These are phyloP conservation scores for Penicillium daleae DNA, from an alignment of 495 filamentous ascomycete genomes.

Conservation along the genomic window DNA sequence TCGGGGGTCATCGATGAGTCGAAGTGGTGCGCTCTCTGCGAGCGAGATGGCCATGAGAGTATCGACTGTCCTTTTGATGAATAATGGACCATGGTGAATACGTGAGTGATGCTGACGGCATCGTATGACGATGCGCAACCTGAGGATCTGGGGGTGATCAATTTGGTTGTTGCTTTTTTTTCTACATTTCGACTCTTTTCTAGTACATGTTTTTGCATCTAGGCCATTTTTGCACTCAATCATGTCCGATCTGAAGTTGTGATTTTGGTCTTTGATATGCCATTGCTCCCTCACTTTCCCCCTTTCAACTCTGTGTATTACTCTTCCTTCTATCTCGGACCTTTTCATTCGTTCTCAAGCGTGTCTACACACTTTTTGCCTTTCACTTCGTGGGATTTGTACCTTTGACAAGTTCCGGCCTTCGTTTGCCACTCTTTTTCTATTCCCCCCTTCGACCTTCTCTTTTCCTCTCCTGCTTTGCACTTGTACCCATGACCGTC, in stretches of 20 bases:
- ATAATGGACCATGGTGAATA: constrained; percentile 51
- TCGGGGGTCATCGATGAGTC: constrained; percentile 75
- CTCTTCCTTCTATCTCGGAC: constrained; percentile 16
- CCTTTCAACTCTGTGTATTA: constrained; percentile 28
- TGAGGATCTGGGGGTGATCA: neutral
- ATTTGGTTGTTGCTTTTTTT: constrained; percentile 9
- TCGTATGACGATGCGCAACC: constrained; percentile 11
- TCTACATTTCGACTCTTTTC: constrained; percentile 19
- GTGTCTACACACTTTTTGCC: constrained; percentile 11
- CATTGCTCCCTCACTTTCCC: constrained; percentile 8
- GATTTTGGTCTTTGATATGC: neutral
- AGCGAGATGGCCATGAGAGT: constrained; percentile 93
- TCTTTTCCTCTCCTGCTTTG: constrained; percentile 3
- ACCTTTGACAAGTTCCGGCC: neutral
- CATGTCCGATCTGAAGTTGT: constrained; percentile 13
- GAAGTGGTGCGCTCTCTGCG: constrained; percentile 97
- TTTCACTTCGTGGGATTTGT: constrained; percentile 8
- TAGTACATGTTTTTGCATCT: constrained; percentile 24
- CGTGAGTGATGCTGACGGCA: constrained; percentile 14
- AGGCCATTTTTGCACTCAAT: neutral
- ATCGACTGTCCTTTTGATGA: constrained; percentile 95
- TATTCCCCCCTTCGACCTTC: neutral
- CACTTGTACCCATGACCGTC: constrained; percentile 2
- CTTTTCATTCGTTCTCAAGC: constrained; percentile 16
- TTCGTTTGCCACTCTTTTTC: constrained; percentile 13